These are phyloP conservation scores for Boletellus sp. DNA, from an alignment of 768 basidiomycete genomes.

Conservation along the genomic window DNA sequence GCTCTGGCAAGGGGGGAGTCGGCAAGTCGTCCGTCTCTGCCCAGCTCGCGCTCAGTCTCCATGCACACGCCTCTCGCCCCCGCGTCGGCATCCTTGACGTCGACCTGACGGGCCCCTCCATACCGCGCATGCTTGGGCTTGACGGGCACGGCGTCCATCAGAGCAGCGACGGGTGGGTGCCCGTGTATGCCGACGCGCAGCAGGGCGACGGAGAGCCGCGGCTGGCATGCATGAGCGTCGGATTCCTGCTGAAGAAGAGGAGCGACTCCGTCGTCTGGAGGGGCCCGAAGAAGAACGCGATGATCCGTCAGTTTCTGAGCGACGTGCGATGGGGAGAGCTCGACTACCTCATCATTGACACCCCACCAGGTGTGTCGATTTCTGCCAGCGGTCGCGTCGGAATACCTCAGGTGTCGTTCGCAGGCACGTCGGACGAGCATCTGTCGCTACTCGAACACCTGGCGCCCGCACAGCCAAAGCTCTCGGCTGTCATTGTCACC, in stretches of 20 bases:
- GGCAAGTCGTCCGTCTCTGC: conserved; percentile 96
- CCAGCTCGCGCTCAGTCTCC: conserved; percentile 86
- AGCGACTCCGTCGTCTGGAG: conserved; percentile 97
- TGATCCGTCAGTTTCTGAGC: conserved; percentile 93
- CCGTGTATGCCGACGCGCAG: conserved; percentile 80
- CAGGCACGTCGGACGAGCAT: conserved; percentile 99
- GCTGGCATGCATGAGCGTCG: conserved; percentile 94
- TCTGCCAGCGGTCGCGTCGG: not conserved
- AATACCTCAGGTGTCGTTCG: conserved; percentile 6
- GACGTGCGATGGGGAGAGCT: conserved; percentile 95
- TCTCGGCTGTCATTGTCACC: conserved; percentile 89
- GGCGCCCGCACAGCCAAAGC: conserved; percentile 70
- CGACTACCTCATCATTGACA: conserved; percentile 92
- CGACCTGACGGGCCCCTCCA: conserved; percentile 91
- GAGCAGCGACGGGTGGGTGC: conserved; percentile 95
- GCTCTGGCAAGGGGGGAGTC: conserved; percentile 96
- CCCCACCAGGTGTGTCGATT: conserved; percentile 79
- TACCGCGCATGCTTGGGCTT: conserved; percentile 92
- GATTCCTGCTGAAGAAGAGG: conserved; percentile 85
- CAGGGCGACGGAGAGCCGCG: conserved; percentile 52
- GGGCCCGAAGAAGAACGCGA: conserved; percentile 97
- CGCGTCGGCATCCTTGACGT: conserved; percentile 90
- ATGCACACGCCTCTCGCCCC: conserved; percentile 59
- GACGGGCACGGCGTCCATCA: conserved; percentile 88
- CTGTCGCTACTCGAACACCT: conserved; percentile 93